Evolutionary conservation across 1,284 basidiomycete species (phyloP), one percentile per base, ranked within the genome.

Genomic region (Rhodotorula sp.): DNA sequence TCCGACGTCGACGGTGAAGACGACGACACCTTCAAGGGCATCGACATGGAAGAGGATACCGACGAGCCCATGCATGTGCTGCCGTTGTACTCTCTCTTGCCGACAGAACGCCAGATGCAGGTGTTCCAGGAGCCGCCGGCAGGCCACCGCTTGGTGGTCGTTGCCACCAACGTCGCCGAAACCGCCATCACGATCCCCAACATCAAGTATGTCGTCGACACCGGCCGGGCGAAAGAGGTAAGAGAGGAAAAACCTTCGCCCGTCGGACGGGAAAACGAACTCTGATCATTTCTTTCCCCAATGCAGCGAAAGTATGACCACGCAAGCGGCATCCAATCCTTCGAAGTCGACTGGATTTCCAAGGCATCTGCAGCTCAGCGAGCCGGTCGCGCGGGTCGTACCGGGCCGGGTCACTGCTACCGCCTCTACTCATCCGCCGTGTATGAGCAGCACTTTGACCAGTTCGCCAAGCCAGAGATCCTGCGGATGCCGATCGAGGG

Each of bases 401-500:
- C 89, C 0, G 89, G 89, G 0, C 89, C 89, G 0, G 89, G 89
- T 22, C 89, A 91, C 79, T 90, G 89, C 80, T 91, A 91, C 79
- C 84, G 89, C 18, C 84, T 90, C 4, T 91, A 90, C 80, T 87
- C 85, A 17, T 86, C 86, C 70, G 87, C 88, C 0, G 83, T 99
- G 15, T 99, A 86, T 80, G 96, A 99, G 79, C 88, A 95, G 78
- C 88, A 95, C 81, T 96, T 99, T 79, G 87, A 89, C 42, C 82
- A 88, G 69, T 96, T 96, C 81, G 86, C 91, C 0, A 83, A 88
- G 70, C 95, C 96, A 3, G 96, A 99, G 81, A 96, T 99, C 72
- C 84, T 95, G 57, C 89, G 95, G 42, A 95, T 93, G 83, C 95
- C 96, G 0, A 95, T 99, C 77, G 96, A 99, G 78, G 95, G 95